Conservation (phyloP, 495 filamentous ascomycete genomes). For the Lasiosphaeris hirsuta region DNA sequence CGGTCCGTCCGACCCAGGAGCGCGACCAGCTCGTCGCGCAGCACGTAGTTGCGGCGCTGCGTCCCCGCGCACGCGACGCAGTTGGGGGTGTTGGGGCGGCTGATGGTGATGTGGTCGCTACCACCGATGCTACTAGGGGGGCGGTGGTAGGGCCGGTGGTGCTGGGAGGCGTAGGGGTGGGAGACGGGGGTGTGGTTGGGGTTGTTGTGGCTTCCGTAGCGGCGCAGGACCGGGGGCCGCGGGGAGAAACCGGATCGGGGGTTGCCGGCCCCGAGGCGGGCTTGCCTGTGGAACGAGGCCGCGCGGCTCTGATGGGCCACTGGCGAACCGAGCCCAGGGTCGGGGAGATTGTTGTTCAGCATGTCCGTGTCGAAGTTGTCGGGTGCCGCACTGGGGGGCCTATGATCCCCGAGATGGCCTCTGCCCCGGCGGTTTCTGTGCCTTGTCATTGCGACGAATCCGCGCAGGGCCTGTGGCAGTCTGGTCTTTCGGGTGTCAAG, state of each 20-base stretch:
- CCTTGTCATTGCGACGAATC: too few relatives aligned
- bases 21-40: not conserved
- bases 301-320: not conserved
- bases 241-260: not conserved
- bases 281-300: not conserved
- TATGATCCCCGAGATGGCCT: not conserved
- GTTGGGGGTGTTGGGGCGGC: not conserved
- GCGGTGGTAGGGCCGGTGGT: not conserved
- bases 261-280: not conserved
- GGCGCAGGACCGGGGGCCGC: not conserved
- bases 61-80: not conserved
- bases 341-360: not conserved
- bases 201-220: not conserved
- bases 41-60: not conserved
- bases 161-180: not conserved
- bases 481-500: too few relatives aligned
- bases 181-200: not conserved
- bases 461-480: too few relatives aligned
- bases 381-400: not conserved
- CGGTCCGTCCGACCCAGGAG: constrained; percentile 8
- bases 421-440: not conserved
- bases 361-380: not conserved
- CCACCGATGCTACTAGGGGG: not conserved
- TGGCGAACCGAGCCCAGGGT: not conserved
- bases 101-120: too few relatives aligned